phyloP scores from a whole-genome alignment of 176 grass and related monocot genomes.

The Oryza glumipatula region DNA sequence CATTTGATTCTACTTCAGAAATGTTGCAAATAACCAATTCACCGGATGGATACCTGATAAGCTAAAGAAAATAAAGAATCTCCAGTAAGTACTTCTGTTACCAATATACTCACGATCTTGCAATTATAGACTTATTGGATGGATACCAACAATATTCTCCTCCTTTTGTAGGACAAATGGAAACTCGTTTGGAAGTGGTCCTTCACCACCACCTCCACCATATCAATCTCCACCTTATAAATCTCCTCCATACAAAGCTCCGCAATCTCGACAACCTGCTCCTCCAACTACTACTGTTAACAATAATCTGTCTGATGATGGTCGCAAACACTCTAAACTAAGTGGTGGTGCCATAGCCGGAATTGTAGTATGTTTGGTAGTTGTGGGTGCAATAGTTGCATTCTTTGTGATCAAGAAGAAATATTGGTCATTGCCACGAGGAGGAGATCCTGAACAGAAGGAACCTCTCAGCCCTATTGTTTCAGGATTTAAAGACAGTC shows the following conservation, averaged over 20 bases:
- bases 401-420: constrained; percentile 74
- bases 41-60: constrained; percentile 90
- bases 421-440: constrained; percentile 45
- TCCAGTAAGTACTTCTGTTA: constrained; percentile 63
- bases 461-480: constrained; percentile 74
- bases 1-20: constrained; percentile 56
- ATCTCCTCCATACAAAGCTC: constrained; percentile 34
- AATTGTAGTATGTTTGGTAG: constrained; percentile 85
- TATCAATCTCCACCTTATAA: constrained; percentile 36
- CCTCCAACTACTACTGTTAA: constrained; percentile 34
- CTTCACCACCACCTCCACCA: constrained; percentile 78
- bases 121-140: constrained; percentile 21
- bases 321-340: constrained; percentile 57
- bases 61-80: constrained; percentile 69
- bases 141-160: constrained; percentile 31
- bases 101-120: not conserved
- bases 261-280: constrained; percentile 33
- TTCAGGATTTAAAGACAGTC: constrained; percentile 44
- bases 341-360: constrained; percentile 75
- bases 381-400: constrained; percentile 51
- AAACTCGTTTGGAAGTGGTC: constrained; percentile 72
- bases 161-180: constrained; percentile 62
- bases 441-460: constrained; percentile 55
- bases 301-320: constrained; percentile 15
- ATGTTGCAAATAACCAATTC: constrained; percentile 87